These are phyloP conservation scores for Lecanoromycetidae sp. DNA, from an alignment of 2,329 filamentous ascomycete genomes.

Conservation along the genomic window DNA sequence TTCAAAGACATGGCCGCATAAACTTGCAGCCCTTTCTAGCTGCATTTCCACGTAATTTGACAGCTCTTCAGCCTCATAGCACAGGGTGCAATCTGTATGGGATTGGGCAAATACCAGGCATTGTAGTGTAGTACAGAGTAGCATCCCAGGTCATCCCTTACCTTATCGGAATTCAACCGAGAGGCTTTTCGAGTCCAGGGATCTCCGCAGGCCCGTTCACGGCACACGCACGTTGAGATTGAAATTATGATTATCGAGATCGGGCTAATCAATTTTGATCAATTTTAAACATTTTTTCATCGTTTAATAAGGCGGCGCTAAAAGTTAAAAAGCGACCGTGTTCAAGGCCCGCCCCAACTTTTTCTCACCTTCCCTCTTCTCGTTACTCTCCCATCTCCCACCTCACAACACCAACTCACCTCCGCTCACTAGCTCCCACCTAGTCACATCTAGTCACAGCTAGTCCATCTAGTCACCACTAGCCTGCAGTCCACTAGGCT, in stretches of 20 bases:
- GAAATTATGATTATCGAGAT: background rate
- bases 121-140: too few species aligned
- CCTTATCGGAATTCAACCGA: constrained; percentile 3
- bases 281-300: too few species aligned
- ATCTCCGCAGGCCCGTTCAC: too few species aligned
- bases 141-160: too few species aligned
- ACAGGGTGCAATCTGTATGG: too few species aligned
- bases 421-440: background rate
- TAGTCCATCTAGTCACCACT: background rate
- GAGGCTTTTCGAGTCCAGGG: background rate
- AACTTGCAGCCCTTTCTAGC: constrained; percentile 1
- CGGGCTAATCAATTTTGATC: too few species aligned
- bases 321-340: background rate
- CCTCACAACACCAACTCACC: background rate
- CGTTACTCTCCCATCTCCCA: background rate
- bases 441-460: background rate
- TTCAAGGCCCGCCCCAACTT: background rate
- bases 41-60: constrained; percentile 4
- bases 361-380: background rate
- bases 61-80: background rate
- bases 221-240: too few species aligned
- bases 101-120: too few species aligned
- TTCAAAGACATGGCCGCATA: too few species aligned
- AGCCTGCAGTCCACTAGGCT: constrained; percentile 2
- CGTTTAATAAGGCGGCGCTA: too few species aligned